A percentile compares a stretch with the other conserved stretches of the same genome.
These are phyloP conservation scores for Magnusiomyces suaveolens DNA, from an alignment of 1,139 yeast species.

Conservation along the genomic window DNA sequence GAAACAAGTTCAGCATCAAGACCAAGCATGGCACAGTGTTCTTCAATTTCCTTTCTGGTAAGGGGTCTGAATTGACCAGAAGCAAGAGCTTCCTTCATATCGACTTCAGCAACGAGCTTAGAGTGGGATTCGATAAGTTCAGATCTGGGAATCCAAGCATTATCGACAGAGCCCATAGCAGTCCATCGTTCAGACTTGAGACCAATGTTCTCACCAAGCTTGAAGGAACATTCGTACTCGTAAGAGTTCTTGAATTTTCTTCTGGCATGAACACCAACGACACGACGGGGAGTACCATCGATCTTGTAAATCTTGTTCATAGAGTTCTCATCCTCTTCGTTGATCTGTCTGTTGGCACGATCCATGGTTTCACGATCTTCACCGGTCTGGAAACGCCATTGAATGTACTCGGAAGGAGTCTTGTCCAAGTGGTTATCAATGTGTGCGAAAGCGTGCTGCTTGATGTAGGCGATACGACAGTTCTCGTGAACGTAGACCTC, in stretches of 20 bases:
- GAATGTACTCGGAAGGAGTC: constrained; percentile 99
- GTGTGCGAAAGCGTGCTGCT: constrained; percentile 99
- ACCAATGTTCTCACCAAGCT: constrained; percentile 95
- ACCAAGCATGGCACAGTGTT: constrained; percentile 97
- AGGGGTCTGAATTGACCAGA: constrained; percentile 99
- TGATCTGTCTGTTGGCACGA: constrained; percentile 98
- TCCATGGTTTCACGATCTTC: constrained; percentile 99
- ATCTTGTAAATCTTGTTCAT: constrained; percentile 99
- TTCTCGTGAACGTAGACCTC: constrained; percentile 99
- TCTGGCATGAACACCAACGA: constrained; percentile 90
- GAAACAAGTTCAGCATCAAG: constrained; percentile 98
- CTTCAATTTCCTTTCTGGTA: constrained; percentile 99
- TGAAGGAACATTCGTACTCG: constrained; percentile 97
- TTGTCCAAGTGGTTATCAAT: constrained; percentile 97
- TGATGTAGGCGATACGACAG: constrained; percentile 98
- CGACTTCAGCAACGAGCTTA: constrained; percentile 99
- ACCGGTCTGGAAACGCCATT: constrained; percentile 99
- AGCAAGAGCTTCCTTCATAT: constrained; percentile 99
- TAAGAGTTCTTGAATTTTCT: constrained; percentile 99
- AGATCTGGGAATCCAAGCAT: constrained; percentile 99
- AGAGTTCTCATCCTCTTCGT: constrained; percentile 92
- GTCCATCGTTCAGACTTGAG: constrained; percentile 99
- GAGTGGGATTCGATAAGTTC: constrained; percentile 97
- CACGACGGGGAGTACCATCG: constrained; percentile 97
- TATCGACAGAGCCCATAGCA: constrained; percentile 98